These are phyloP conservation scores for Neurospora sp. DNA, from an alignment of 495 filamentous ascomycete species.

Conservation along the genomic window DNA sequence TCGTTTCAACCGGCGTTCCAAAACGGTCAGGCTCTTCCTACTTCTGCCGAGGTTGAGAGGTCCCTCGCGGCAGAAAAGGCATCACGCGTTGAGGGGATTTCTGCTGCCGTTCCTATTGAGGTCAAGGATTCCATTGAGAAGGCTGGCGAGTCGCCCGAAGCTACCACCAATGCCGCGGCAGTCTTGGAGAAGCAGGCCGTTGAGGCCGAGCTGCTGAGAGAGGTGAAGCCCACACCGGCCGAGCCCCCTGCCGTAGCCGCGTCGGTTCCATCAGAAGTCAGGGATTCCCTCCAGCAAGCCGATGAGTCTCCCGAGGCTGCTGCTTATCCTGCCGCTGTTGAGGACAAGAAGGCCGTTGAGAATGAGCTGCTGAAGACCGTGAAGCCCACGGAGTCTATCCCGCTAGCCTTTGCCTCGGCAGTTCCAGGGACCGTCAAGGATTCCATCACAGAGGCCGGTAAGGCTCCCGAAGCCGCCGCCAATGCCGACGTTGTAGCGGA, in stretches of 20 bases:
- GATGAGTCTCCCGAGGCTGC: constrained; percentile 60
- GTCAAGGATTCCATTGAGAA: constrained; percentile 65
- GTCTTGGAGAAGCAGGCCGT: constrained; percentile 71
- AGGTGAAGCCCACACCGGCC: constrained; percentile 16
- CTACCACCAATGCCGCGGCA: constrained; percentile 52
- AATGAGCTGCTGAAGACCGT: constrained; percentile 48
- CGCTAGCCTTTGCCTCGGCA: constrained; percentile 31
- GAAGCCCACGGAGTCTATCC: constrained; percentile 40
- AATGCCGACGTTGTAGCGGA: constrained; percentile 59
- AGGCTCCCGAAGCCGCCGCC: constrained; percentile 60
- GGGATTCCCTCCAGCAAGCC: constrained; percentile 58
- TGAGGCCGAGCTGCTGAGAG: constrained; percentile 55
- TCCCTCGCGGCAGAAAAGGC: constrained; percentile 5
- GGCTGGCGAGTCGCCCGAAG: constrained; percentile 57
- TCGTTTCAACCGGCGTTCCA: constrained; percentile 4
- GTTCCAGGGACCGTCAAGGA: constrained; percentile 68
- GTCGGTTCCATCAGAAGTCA: constrained; percentile 61
- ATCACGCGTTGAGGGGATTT: constrained; percentile 25
- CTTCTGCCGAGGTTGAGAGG: not conserved
- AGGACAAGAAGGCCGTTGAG: constrained; percentile 74
- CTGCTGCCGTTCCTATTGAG: constrained; percentile 52
- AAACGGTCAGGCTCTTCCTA: not conserved
- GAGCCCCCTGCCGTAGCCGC: constrained; percentile 24
- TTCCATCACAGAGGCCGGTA: constrained; percentile 55
- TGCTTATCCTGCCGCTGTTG: constrained; percentile 54